phyloP scores from a whole-genome alignment of 2,329 filamentous ascomycete genomes.

The Exophiala bonariae region DNA sequence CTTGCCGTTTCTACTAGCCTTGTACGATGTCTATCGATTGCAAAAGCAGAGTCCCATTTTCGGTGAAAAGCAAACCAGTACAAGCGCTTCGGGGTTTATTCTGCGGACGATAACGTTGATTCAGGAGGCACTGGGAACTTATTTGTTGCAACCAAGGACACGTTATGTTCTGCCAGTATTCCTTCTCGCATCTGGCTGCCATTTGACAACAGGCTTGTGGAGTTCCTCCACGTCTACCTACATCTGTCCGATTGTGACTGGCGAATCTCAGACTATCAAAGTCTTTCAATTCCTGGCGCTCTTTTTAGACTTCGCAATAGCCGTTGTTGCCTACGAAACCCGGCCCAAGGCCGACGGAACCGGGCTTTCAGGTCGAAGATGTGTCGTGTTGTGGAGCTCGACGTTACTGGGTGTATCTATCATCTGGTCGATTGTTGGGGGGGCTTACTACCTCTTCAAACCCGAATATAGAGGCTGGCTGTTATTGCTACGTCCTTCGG shows the following conservation, averaged over 20 bases:
- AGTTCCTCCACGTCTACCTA: slow-evolving; percentile 45
- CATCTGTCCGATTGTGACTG: slow-evolving; percentile 47
- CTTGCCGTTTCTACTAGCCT: slow-evolving; percentile 42
- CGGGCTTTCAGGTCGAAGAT: slow-evolving; percentile 16
- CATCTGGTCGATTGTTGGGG: slow-evolving; percentile 36
- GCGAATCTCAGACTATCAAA: slow-evolving; percentile 36
- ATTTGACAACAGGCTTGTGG: slow-evolving; percentile 37
- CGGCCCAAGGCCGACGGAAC: slow-evolving; percentile 11
- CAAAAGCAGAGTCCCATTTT: slow-evolving; percentile 29
- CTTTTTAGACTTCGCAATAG: slow-evolving; percentile 43
- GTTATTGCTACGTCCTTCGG: slow-evolving; percentile 37
- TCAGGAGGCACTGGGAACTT: slow-evolving; percentile 29
- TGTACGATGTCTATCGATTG: slow-evolving; percentile 42
- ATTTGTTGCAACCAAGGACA: slow-evolving; percentile 35
- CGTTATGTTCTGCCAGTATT: slow-evolving; percentile 40
- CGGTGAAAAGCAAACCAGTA: slow-evolving; percentile 20
- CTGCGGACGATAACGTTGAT: no score
- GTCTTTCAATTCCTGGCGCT: slow-evolving; percentile 39
- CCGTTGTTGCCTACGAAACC: slow-evolving; percentile 31
- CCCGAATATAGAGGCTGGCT: slow-evolving; percentile 41
- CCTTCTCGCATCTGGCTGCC: slow-evolving; percentile 40
- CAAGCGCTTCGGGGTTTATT: background rate
- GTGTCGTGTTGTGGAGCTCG: slow-evolving; percentile 22
- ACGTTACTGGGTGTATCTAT: slow-evolving; percentile 30
- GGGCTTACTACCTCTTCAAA: slow-evolving; percentile 36